Conservation (phyloP, 352 stramenopile species). For the Globisporangium splendens region DNA sequence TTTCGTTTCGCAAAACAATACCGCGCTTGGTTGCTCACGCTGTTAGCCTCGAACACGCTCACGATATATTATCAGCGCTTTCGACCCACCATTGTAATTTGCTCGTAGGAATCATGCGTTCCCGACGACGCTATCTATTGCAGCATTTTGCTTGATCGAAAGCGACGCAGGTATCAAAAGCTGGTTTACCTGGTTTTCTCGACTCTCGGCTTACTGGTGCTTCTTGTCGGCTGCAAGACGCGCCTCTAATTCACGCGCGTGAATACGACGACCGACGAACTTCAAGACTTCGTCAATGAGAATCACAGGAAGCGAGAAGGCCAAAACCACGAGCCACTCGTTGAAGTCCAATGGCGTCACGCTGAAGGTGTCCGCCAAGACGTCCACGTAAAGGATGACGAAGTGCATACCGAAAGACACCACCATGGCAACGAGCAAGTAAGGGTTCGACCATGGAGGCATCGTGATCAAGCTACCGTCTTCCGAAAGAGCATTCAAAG, state of each 20-base stretch:
- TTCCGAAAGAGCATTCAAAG: constrained; percentile 92
- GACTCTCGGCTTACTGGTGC: constrained; percentile 29
- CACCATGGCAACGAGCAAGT: constrained; percentile 91
- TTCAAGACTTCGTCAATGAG: constrained; percentile 95
- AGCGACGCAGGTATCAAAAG: constrained; percentile 2
- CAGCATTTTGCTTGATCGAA: not conserved
- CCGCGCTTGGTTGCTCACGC: no score
- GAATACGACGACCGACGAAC: constrained; percentile 85
- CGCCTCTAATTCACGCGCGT: constrained; percentile 61
- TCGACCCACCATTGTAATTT: no score
- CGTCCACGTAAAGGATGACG: constrained; percentile 92
- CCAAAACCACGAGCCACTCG: constrained; percentile 91
- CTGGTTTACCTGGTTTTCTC: constrained; percentile 5
- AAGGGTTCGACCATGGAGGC: constrained; percentile 93
- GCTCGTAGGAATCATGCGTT: constrained; percentile 1
- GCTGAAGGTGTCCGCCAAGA: constrained; percentile 91
- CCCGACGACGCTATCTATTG: constrained; percentile 2
- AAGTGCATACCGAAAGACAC: constrained; percentile 94
- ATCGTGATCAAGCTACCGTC: constrained; percentile 91
- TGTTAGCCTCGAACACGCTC: no score
- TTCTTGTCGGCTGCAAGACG: constrained; percentile 56
- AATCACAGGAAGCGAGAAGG: constrained; percentile 92
- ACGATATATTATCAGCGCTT: no score
- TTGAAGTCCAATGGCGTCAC: constrained; percentile 89
- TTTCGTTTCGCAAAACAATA: no score